These are phyloP conservation scores for Syzygium jambos DNA, from an alignment of 345 rosid genomes.

Conservation along the genomic window DNA sequence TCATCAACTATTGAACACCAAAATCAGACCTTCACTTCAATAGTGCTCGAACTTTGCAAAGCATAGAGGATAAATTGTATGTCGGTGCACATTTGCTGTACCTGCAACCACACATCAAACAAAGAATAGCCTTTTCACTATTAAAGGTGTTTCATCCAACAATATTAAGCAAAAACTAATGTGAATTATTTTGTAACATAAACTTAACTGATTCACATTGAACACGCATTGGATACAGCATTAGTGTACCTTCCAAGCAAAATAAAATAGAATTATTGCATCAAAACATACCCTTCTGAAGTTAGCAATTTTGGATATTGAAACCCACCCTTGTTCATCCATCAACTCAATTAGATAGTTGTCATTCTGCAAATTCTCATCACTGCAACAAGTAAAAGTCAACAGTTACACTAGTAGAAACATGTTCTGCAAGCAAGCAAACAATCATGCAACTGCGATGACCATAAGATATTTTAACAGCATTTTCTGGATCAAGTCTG, in stretches of 20 bases:
- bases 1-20: background rate
- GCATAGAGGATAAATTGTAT: conserved; percentile 62
- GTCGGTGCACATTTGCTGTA: conserved; percentile 77
- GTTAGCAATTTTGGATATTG: conserved; percentile 53
- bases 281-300: conserved; percentile 68
- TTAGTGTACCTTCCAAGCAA: background rate
- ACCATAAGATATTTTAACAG: background rate
- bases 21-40: conserved; percentile 76
- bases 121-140: background rate
- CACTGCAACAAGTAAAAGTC: conserved; percentile 43
- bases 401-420: background rate
- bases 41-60: conserved; percentile 50
- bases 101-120: conserved; percentile 31
- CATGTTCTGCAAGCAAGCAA: background rate
- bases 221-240: background rate
- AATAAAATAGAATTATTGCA: background rate
- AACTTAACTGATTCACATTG: background rate
- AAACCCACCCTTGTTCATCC: conserved; percentile 97
- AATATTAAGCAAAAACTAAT: background rate
- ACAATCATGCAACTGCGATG: background rate
- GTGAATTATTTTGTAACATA: background rate
- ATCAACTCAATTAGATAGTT: conserved; percentile 61
- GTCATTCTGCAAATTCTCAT: conserved; percentile 75
- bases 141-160: background rate
- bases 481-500: background rate